Evolutionary conservation across 1,139 yeast species (phyloP), one percentile per base, ranked within the genome.

Genomic region (Saccharomyces hybrid): DNA sequence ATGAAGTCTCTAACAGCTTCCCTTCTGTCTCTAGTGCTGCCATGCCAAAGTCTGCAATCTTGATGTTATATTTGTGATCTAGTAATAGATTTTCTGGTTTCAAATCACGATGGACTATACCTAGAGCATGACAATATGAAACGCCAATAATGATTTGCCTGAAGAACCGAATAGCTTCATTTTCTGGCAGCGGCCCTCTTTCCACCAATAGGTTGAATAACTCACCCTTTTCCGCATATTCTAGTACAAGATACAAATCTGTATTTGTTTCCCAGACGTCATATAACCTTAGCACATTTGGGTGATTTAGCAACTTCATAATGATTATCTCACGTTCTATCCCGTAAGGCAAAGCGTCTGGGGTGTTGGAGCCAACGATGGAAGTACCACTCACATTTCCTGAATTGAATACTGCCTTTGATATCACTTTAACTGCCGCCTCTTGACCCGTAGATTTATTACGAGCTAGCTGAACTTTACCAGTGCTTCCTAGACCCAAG

Each of bases 241-340:
- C 99, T 58, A 93, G 75, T 29, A 95, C 95, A 62, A 93, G 79
- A 67, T 91, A 91, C 52, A 93, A 75, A 65, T 91, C 97, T 60
- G 95, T 90, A 65, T 89, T 88, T 65, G 95, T 93, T 71, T 95
- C 99, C 99, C 99, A 93, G 47, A 95, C 99, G 66, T 93, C 99
- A 70, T 88, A 93, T 48, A 93, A 76, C 13, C 95, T 89, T 86
- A 93, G 83, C 54, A 93, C 95, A 69, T 93, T 93, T 19, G 95
- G 91, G 70, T 93, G 99, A 58, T 89, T 88, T 50, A 95, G 82
- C 57, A 93, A 78, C 71, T 93, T 93, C 83, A 89, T 89, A 57
- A 86, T 86, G 65, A 93, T 90, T 62, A 93, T 95, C 70, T 93
- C 99, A 59, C 99, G 79, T 72, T 95, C 99, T 53, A 95, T 91